phyloP scores from a whole-genome alignment of 2,329 filamentous ascomycete genomes.

The Claviceps paspali region DNA sequence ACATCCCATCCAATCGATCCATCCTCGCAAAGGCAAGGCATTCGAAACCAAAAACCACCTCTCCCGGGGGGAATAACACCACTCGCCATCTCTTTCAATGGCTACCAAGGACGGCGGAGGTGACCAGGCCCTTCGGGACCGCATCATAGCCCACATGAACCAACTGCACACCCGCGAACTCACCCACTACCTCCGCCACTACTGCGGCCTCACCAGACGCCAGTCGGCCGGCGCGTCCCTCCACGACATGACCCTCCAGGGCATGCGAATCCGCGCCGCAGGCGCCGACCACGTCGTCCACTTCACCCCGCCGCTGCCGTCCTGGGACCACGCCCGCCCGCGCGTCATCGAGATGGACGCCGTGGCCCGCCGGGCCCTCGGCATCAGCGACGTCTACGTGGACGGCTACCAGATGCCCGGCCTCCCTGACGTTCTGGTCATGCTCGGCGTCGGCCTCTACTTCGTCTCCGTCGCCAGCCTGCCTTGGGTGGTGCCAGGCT shows the following conservation, averaged over 20 bases:
- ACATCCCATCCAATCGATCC: too few species aligned
- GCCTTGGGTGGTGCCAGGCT: slow-evolving; percentile 37
- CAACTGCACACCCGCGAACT: slow-evolving; percentile 62
- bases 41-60: too few species aligned
- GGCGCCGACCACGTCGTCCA: slow-evolving; percentile 36
- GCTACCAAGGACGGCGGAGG: slow-evolving; percentile 7
- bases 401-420: slow-evolving; percentile 24
- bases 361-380: slow-evolving; percentile 40
- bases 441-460: slow-evolving; percentile 38
- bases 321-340: slow-evolving; percentile 50
- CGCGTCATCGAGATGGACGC: slow-evolving; percentile 58
- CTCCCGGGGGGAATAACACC: too few species aligned
- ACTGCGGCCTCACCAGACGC: slow-evolving; percentile 39
- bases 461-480: slow-evolving; percentile 32
- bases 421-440: slow-evolving; percentile 34
- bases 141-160: slow-evolving; percentile 70
- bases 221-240: slow-evolving; percentile 37
- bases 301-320: slow-evolving; percentile 55
- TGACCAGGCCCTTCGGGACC: slow-evolving; percentile 16
- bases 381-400: slow-evolving; percentile 33
- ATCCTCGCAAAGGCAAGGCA: too few species aligned
- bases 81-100: too few species aligned
- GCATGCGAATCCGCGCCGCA: slow-evolving; percentile 45
- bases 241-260: slow-evolving; percentile 46
- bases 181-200: slow-evolving; percentile 62